phyloP scores from a whole-genome alignment of 768 basidiomycete species.

The Leucocoprinus sp. region DNA sequence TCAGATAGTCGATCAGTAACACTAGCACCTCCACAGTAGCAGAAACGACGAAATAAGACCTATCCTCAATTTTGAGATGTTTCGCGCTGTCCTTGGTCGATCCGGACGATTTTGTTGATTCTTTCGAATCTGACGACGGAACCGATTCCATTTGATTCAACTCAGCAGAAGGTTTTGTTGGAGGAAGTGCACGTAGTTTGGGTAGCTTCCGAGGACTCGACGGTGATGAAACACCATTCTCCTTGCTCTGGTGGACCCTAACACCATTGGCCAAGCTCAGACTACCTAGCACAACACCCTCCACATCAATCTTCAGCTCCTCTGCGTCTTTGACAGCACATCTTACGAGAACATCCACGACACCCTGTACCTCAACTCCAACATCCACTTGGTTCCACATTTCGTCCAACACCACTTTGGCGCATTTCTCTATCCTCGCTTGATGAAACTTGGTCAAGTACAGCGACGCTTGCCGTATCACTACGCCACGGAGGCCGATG shows the following conservation, averaged over 20 bases:
- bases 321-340: constrained; percentile 77
- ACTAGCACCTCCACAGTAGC: constrained; percentile 73
- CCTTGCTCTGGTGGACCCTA: background rate
- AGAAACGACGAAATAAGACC: constrained; percentile 75
- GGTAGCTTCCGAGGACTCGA: background rate
- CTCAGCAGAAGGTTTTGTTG: constrained; percentile 8
- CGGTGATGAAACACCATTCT: background rate
- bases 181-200: background rate
- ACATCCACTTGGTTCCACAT: constrained; percentile 86
- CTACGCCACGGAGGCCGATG: constrained; percentile 79
- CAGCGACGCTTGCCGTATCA: constrained; percentile 82
- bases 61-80: constrained; percentile 73
- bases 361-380: constrained; percentile 52
- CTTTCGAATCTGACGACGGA: background rate
- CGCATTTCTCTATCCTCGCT: constrained; percentile 64
- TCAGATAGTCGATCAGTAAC: constrained; percentile 79
- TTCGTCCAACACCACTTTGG: constrained; percentile 92
- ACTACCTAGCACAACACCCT: constrained; percentile 19
- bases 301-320: constrained; percentile 43
- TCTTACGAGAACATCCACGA: constrained; percentile 68
- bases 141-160: background rate
- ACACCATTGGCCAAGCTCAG: constrained; percentile 4
- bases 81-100: constrained; percentile 27
- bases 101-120: background rate
- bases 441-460: constrained; percentile 89